A percentile compares a stretch with the other conserved stretches of the same genome.
phyloP scores from a whole-genome alignment of 208 protist species.

The Trypanosoma platydactyli region DNA sequence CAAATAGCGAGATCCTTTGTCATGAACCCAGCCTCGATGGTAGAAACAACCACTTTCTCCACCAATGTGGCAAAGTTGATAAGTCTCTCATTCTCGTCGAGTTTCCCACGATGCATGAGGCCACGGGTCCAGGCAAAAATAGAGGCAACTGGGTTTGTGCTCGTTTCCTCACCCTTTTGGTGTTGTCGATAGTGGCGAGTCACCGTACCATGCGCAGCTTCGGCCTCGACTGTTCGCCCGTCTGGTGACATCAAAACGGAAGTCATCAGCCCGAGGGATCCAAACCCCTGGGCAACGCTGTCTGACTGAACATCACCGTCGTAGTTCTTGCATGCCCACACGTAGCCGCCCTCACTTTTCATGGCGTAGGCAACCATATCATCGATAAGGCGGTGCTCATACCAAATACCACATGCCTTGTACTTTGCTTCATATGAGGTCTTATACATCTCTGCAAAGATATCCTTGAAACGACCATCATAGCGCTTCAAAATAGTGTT shows the following conservation, averaged over 20 bases:
- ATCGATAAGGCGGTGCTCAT: slow-evolving; percentile 97
- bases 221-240: slow-evolving; percentile 96
- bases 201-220: slow-evolving; percentile 98
- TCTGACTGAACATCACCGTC: slow-evolving; percentile 99
- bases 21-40: slow-evolving; percentile 95
- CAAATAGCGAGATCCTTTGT: slow-evolving; percentile 98
- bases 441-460: slow-evolving; percentile 88
- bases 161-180: slow-evolving; percentile 96
- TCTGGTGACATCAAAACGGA: slow-evolving; percentile 97
- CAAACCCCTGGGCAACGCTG: slow-evolving; percentile 96
- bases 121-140: slow-evolving; percentile 98
- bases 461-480: slow-evolving; percentile 91
- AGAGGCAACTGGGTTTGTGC: slow-evolving; percentile 97
- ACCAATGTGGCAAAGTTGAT: slow-evolving; percentile 87
- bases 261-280: slow-evolving; percentile 98
- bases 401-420: slow-evolving; percentile 63
- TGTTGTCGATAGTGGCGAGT: slow-evolving; percentile 97
- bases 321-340: slow-evolving; percentile 99
- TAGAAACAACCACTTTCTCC: slow-evolving; percentile 89
- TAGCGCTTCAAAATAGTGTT: slow-evolving; percentile 95
- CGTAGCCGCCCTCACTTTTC: slow-evolving; percentile 92
- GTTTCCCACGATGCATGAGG: slow-evolving; percentile 93
- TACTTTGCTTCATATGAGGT: slow-evolving; percentile 43
- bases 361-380: slow-evolving; percentile 97
- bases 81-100: slow-evolving; percentile 93